Base-by-base conservation (phyloP, 352 stramenopile species). In the Pythium brachiatum region DNA sequence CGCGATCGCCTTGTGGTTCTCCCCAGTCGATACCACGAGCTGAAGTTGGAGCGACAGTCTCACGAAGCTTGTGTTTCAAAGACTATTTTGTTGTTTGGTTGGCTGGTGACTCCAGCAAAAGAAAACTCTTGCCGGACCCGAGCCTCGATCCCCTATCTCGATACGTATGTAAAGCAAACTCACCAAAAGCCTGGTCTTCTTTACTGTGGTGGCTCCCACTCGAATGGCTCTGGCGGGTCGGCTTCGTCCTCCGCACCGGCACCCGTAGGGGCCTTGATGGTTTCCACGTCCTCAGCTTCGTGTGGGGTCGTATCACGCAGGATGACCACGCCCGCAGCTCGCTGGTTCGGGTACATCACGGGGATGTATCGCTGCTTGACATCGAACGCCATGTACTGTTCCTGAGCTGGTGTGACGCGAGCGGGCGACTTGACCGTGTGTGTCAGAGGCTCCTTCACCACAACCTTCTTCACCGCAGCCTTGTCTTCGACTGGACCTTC, bases 221-320 rank as follows among this genome's bases (percentile, higher is more conserved):
- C 95, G 74, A 99, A 99, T 48, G 97, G 94, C 76, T 98, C 90
- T 53, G 96, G 96, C 32, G 95, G 84, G 54, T 97, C 86, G 43
- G 94, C 93, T 66, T 99, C 96, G 48, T 98, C 95, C 72, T 98
- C 96, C 9, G 88, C 89, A 41, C 95, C 92, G 38, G 77, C 77
- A 13, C 86, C 78, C 8, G 95, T 88, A 32, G 95, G 91, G 46
- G 91, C 93, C 69, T 98, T 95, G 7, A 98, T 79, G 44, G 85
- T 89, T 31, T 98, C 83, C 53, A 99, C 94, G 58, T 98, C 94
- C 63, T 98, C 96, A 27, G 77, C 74, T 64, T 99, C 94, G 27
- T 84, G 81, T 8, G 97, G 96, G 48, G 86, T 97, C 62, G 83
- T 97, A 79, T 99, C 96, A 39, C 87, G 93, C 38, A 99, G 80